These are phyloP conservation scores for Laburnicola sp. DNA, from an alignment of 2,329 filamentous ascomycete genomes.

Conservation along the genomic window DNA sequence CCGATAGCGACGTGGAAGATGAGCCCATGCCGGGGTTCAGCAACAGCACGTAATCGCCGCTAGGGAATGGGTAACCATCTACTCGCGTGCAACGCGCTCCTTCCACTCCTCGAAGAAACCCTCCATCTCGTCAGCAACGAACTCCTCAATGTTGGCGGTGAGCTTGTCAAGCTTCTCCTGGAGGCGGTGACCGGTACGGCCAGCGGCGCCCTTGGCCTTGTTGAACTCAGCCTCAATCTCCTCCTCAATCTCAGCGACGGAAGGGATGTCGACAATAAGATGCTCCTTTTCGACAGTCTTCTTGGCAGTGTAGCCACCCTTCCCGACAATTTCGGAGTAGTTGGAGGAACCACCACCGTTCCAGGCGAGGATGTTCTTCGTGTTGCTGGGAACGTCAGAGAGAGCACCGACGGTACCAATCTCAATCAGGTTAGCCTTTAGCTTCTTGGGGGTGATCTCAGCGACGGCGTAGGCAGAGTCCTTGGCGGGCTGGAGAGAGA, in stretches of 20 bases:
- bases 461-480: slow-evolving; percentile 92
- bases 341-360: slow-evolving; percentile 95
- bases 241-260: slow-evolving; percentile 41
- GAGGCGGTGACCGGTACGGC: slow-evolving; percentile 48
- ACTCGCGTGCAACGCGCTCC: slow-evolving; percentile 42
- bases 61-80: slow-evolving; percentile 13
- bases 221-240: slow-evolving; percentile 42
- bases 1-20: slow-evolving; percentile 14
- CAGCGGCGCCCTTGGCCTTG: slow-evolving; percentile 42
- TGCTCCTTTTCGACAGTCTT: slow-evolving; percentile 26
- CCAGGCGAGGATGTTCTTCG: slow-evolving; percentile 95
- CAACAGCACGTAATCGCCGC: neutral
- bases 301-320: slow-evolving; percentile 22
- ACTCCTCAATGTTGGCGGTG: slow-evolving; percentile 50
- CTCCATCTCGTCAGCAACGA: slow-evolving; percentile 55
- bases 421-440: slow-evolving; percentile 85
- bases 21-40: neutral
- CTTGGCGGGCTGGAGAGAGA: slow-evolving; percentile 87
- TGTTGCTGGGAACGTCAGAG: slow-evolving; percentile 79
- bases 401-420: slow-evolving; percentile 80
- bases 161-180: slow-evolving; percentile 54
- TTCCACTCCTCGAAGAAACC: slow-evolving; percentile 59
- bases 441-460: slow-evolving; percentile 86
- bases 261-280: slow-evolving; percentile 44
- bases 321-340: slow-evolving; percentile 76